Base-by-base conservation (phyloP, 1,284 basidiomycete species). In the Apiotrichum veenhuisii region DNA sequence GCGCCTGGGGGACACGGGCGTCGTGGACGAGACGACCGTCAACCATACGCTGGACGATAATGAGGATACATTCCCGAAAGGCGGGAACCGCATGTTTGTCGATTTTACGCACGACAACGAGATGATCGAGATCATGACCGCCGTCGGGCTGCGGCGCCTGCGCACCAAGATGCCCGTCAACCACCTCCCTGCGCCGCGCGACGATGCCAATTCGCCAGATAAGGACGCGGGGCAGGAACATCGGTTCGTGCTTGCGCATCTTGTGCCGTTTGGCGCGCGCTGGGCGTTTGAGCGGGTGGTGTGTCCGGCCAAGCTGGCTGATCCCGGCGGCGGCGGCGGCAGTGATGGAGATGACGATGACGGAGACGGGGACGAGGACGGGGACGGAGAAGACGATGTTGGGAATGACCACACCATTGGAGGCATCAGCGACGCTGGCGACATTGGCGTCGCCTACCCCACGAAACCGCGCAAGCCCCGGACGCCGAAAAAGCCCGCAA, bases 21-120 rank as follows among this genome's bases (percentile, higher is more conserved):
- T 88, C 8, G 70, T 69, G 27, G 89, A 91, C 74, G 68, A 79
- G 53, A 91, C 89, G 0, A 86, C 87, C 65, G 88, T 87, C 5
- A 92, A 92, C 73, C 73, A 75, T n/a, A 93, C 90, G 0, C 81
- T 93, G 33, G 85, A 88, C 67, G 64, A 75, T 2, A 80, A 82
- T 14, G 83, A 84, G 0, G 64, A 64, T 2, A 89, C 87, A 0
- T 93, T 93, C 75, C 90, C 91, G 2, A 54, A 62, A 33, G 73
- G 73, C 0, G 73, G 72, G 1, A 59, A 68, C 38, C 54, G 68
- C 10, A 36, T 77, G 26, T 76, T 75, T 53, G 64, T 74, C 25
- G 89, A 91, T 72, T 90, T 91, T 72, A 85, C 87, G 23, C 88
- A 91, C 70, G 89, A 91, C 70, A 86, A 89, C 71, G 80, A 87